These are phyloP conservation scores for Boletus subcaerulescens DNA, from an alignment of 768 basidiomycete genomes.

Conservation along the genomic window DNA sequence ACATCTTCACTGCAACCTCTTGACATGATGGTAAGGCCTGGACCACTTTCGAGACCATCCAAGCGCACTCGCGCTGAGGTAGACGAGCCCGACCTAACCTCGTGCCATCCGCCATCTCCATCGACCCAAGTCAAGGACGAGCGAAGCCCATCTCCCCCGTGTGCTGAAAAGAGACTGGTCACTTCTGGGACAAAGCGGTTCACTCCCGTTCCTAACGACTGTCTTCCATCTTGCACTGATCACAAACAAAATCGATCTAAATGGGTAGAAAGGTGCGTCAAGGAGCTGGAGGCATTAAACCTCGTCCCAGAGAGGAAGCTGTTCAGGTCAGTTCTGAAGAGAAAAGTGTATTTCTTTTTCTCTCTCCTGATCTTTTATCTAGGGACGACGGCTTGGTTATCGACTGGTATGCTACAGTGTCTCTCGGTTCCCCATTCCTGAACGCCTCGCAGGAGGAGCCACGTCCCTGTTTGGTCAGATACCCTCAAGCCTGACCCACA, in stretches of 20 bases:
- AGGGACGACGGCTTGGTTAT: constrained; percentile 32
- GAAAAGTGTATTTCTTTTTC: background rate
- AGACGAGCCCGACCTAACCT: background rate
- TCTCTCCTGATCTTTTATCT: background rate
- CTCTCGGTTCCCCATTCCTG: background rate
- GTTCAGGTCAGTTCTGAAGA: constrained; percentile 24
- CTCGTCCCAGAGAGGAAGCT: constrained; percentile 25
- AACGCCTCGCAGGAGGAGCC: constrained; percentile 24
- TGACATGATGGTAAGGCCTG: constrained; percentile 6
- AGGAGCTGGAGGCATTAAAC: constrained; percentile 19
- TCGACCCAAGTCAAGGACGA: constrained; percentile 20
- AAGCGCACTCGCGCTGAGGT: constrained; percentile 16
- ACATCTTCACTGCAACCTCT: too few relatives aligned
- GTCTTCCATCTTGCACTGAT: constrained; percentile 16
- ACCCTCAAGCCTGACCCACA: constrained; percentile 24
- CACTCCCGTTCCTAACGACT: constrained; percentile 25
- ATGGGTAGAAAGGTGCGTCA: constrained; percentile 21
- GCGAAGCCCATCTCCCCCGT: constrained; percentile 12
- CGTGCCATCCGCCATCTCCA: background rate
- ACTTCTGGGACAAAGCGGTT: constrained; percentile 29
- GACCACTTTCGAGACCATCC: background rate
- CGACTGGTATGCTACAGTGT: constrained; percentile 24
- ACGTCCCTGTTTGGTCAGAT: constrained; percentile 32
- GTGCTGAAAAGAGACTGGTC: constrained; percentile 18
- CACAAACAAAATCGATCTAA: constrained; percentile 20